phyloP scores from a whole-genome alignment of 1,284 basidiomycete genomes.

The Malassezia globosa region DNA sequence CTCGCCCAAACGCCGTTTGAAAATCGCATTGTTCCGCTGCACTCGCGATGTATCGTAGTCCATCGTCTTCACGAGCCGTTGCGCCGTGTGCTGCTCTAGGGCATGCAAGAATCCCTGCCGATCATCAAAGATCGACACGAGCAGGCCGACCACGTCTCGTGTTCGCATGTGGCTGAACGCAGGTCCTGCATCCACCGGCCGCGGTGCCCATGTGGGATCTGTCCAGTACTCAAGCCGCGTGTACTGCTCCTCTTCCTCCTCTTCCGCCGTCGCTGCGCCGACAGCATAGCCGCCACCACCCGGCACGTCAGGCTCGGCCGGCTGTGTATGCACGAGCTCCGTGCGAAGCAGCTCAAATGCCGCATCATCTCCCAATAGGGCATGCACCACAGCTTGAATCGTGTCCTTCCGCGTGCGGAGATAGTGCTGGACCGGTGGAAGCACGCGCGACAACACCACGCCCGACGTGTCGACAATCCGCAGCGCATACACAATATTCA shows the following conservation, averaged over 20 bases:
- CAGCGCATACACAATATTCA: slow-evolving; percentile 83
- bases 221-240: slow-evolving; percentile 18
- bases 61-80: slow-evolving; percentile 33
- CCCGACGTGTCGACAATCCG: slow-evolving; percentile 82
- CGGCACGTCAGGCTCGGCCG: slow-evolving; percentile 11
- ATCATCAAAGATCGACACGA: slow-evolving; percentile 44
- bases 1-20: slow-evolving; percentile 42
- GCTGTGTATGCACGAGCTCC: slow-evolving; percentile 23
- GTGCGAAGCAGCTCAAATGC: slow-evolving; percentile 35
- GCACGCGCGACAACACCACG: slow-evolving; percentile 57
- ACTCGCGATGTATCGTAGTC: slow-evolving; percentile 29
- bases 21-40: slow-evolving; percentile 40
- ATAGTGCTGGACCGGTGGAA: slow-evolving; percentile 34
- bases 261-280: background rate
- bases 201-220: slow-evolving; percentile 14
- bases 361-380: slow-evolving; percentile 39
- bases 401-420: slow-evolving; percentile 38
- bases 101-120: slow-evolving; percentile 36
- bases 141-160: slow-evolving; percentile 40
- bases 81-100: slow-evolving; percentile 39
- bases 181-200: slow-evolving; percentile 23
- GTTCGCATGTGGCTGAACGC: slow-evolving; percentile 33
- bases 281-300: slow-evolving; percentile 10
- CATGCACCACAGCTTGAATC: slow-evolving; percentile 35
- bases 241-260: slow-evolving; percentile 2